phyloP scores from a whole-genome alignment of 192 early-diverging fungal species.

The Thamnidium elegans region DNA sequence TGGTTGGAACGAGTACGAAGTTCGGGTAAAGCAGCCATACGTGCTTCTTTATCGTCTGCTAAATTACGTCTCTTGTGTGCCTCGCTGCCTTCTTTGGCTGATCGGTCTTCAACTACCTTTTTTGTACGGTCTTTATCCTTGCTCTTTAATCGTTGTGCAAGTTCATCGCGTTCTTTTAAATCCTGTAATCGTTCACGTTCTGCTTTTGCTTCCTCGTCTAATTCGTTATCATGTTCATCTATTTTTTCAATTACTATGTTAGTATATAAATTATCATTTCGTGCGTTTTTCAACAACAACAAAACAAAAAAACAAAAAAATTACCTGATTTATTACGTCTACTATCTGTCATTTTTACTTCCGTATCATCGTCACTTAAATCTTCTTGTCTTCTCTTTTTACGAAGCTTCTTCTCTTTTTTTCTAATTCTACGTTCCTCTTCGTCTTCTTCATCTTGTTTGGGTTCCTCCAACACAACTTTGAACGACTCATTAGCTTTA shows the following conservation, averaged over 20 bases:
- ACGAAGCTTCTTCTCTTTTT: constrained; percentile 44
- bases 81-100: constrained; percentile 64
- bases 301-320: not conserved
- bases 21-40: constrained; percentile 64
- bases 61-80: constrained; percentile 66
- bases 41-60: constrained; percentile 76
- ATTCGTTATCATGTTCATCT: constrained; percentile 45
- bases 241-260: not conserved
- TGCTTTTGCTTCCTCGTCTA: constrained; percentile 41
- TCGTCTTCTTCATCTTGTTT: constrained; percentile 45
- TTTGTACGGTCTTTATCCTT: constrained; percentile 81
- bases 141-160: constrained; percentile 75
- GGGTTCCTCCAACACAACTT: constrained; percentile 31
- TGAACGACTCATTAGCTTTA: constrained; percentile 34
- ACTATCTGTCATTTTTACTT: constrained; percentile 23
- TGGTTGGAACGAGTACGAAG: constrained; percentile 88
- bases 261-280: constrained; percentile 19
- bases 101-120: constrained; percentile 73
- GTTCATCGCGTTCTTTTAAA: constrained; percentile 86
- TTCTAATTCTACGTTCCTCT: constrained; percentile 47
- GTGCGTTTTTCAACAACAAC: not conserved
- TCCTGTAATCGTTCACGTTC: constrained; percentile 63
- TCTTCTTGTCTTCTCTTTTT: constrained; percentile 42
- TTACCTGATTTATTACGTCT: constrained; percentile 14
- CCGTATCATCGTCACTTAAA: constrained; percentile 34